Evolutionary conservation across 306 rosid species (phyloP).

Genomic region (Cicer yamashitae): DNA sequence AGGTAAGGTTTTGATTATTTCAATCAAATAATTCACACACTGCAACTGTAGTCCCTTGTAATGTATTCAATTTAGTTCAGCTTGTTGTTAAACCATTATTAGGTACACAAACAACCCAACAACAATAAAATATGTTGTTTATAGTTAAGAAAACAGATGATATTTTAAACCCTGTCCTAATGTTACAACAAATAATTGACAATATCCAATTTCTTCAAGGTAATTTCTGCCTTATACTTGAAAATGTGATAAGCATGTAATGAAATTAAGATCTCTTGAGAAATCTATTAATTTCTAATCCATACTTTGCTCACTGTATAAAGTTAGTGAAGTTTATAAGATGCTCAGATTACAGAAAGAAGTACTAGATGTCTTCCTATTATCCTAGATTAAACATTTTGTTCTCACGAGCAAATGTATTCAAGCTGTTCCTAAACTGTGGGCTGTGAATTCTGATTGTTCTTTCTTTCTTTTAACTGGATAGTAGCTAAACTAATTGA

Average conservation of each 20-base stretch:
- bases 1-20: constrained; percentile 3
- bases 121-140: not conserved
- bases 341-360: not conserved
- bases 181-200: too few relatives aligned
- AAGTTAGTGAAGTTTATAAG: not conserved
- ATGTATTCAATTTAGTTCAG: not conserved
- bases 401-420: not conserved
- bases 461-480: not conserved
- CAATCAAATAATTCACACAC: not conserved
- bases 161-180: not conserved
- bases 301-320: not conserved
- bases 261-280: not conserved
- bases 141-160: not conserved
- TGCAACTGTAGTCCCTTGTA: not conserved
- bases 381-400: not conserved
- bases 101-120: not conserved
- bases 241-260: not conserved
- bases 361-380: not conserved
- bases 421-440: not conserved
- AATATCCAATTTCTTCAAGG: too few relatives aligned
- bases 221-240: not conserved
- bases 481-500: not conserved
- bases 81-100: constrained; percentile 20
- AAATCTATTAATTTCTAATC: not conserved
- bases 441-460: not conserved